phyloP scores from a whole-genome alignment of 306 rosid genomes.

The Lupinus albus region DNA sequence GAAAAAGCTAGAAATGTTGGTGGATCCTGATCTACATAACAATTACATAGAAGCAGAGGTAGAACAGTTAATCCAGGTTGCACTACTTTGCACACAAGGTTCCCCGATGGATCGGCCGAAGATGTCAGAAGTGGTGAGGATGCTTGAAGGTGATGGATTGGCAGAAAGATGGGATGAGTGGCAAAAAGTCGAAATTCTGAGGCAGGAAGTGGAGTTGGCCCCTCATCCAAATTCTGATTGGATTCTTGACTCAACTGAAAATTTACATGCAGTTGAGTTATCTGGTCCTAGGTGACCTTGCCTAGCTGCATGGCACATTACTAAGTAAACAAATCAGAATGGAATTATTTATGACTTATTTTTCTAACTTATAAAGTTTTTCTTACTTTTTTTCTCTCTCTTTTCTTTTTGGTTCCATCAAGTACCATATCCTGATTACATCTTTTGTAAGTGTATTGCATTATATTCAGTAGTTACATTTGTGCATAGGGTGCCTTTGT shows the following conservation, averaged over 20 bases:
- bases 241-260: conserved; percentile 95
- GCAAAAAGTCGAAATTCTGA: conserved; percentile 93
- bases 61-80: conserved; percentile 95
- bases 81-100: conserved; percentile 95
- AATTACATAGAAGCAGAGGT: conserved; percentile 89
- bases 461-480: conserved; percentile 74
- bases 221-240: conserved; percentile 91
- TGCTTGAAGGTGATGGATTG: conserved; percentile 98
- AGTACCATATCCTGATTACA: conserved; percentile 58
- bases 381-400: neutral
- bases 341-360: conserved; percentile 55
- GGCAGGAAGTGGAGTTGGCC: conserved; percentile 87
- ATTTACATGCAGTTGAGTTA: conserved; percentile 92
- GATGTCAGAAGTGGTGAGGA: conserved; percentile 98
- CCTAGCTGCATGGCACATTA: conserved; percentile 22
- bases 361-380: conserved; percentile 57
- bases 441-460: conserved; percentile 61
- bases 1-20: conserved; percentile 89
- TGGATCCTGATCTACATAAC: conserved; percentile 90
- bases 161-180: conserved; percentile 99
- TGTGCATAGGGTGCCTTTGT: conserved; percentile 85
- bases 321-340: conserved; percentile 33
- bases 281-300: conserved; percentile 97
- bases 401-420: conserved; percentile 22
- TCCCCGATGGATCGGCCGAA: conserved; percentile 95